These are phyloP conservation scores for Flaveria floridana DNA, from an alignment of 140 eudicot species.

Conservation along the genomic window DNA sequence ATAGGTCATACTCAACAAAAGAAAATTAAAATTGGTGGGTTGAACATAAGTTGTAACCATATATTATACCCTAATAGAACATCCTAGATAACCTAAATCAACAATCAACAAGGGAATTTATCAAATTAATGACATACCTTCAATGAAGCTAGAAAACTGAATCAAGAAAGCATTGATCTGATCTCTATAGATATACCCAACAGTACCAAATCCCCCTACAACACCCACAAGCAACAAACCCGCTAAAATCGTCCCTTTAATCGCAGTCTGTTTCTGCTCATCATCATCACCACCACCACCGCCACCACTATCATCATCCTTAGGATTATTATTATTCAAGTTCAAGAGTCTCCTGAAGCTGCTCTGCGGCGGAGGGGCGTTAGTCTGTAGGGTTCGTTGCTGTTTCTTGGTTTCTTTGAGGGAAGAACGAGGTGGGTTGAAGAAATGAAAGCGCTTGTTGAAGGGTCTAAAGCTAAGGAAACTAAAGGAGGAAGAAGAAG, in stretches of 20 bases:
- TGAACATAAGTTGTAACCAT: background rate
- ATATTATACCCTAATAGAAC: background rate
- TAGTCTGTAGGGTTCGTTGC: slow-evolving; percentile 43
- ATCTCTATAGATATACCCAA: slow-evolving; percentile 79
- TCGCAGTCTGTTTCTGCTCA: slow-evolving; percentile 45
- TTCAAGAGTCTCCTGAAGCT: slow-evolving; percentile 49
- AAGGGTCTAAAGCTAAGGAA: slow-evolving; percentile 39
- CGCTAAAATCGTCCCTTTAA: slow-evolving; percentile 81
- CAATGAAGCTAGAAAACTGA: slow-evolving; percentile 78
- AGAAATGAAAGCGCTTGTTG: slow-evolving; percentile 59
- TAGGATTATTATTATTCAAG: slow-evolving; percentile 39
- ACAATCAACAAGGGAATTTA: background rate
- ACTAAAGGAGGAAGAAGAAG: slow-evolving; percentile 35
- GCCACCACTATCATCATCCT: slow-evolving; percentile 19
- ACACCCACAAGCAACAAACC: slow-evolving; percentile 82
- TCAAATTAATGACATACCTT: slow-evolving; percentile 47
- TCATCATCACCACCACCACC: slow-evolving; percentile 25
- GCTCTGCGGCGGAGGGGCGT: slow-evolving; percentile 47
- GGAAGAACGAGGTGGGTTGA: slow-evolving; percentile 67
- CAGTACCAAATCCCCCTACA: slow-evolving; percentile 86
- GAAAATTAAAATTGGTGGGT: background rate
- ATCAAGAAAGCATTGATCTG: slow-evolving; percentile 84
- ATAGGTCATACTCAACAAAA: background rate
- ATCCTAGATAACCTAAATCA: background rate
- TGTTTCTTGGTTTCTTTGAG: slow-evolving; percentile 64